Conservation (phyloP, 768 basidiomycete genomes). For the Pulveroboletus sp. region DNA sequence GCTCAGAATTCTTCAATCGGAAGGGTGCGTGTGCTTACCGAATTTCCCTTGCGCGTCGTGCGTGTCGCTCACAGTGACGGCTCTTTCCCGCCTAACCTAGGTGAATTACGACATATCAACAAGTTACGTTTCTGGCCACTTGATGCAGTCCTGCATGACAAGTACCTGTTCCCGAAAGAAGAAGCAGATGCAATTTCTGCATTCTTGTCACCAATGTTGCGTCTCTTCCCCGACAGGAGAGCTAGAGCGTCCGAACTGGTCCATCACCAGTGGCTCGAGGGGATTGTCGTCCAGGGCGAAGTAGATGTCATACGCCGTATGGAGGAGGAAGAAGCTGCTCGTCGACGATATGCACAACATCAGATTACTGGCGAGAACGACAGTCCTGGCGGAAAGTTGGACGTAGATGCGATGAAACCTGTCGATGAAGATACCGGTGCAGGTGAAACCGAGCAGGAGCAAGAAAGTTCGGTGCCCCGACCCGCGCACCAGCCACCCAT, state of each 20-base stretch:
- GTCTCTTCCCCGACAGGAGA: constrained; percentile 82
- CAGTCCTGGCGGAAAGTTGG: constrained; percentile 20
- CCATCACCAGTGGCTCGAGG: constrained; percentile 85
- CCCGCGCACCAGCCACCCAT: constrained; percentile 28
- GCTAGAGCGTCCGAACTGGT: constrained; percentile 84
- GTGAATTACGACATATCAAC: constrained; percentile 89
- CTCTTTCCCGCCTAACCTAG: constrained; percentile 27
- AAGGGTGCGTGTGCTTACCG: constrained; percentile 54
- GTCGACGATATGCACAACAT: constrained; percentile 16
- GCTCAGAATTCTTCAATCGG: constrained; percentile 92
- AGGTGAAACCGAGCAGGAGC: constrained; percentile 11
- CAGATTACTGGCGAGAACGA: constrained; percentile 5
- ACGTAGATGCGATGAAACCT: constrained; percentile 68
- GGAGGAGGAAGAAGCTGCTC: constrained; percentile 46
- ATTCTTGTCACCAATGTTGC: constrained; percentile 87
- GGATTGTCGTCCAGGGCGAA: constrained; percentile 84
- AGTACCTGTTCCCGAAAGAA: constrained; percentile 84
- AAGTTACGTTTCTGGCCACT: constrained; percentile 93
- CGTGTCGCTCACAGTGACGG: constrained; percentile 6
- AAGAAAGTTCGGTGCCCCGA: constrained; percentile 1
- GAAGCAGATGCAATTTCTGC: constrained; percentile 79
- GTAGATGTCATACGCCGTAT: constrained; percentile 70
- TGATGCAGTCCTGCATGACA: constrained; percentile 79
- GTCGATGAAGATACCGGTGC: constrained; percentile 45
- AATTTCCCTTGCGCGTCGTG: background rate